phyloP scores from a whole-genome alignment of 305 asterid genomes.

The Solanum hybrid region DNA sequence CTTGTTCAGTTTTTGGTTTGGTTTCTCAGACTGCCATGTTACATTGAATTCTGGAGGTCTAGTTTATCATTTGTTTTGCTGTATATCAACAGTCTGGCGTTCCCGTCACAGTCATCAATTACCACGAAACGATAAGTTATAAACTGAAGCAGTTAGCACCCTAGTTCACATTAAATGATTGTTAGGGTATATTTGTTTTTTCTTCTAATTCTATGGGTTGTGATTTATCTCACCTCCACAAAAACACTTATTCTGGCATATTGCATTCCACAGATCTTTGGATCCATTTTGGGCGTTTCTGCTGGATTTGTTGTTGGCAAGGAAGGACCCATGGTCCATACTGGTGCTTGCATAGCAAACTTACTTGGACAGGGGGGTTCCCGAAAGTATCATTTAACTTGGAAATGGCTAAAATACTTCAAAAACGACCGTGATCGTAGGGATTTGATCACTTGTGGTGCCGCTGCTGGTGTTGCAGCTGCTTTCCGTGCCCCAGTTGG shows the following conservation, averaged over 20 bases:
- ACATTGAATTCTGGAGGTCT: background rate
- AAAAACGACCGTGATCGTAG: slow-evolving; percentile 35
- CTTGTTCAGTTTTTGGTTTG: background rate
- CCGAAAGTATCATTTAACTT: slow-evolving; percentile 79
- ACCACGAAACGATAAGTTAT: background rate
- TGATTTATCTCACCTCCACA: background rate
- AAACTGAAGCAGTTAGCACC: background rate
- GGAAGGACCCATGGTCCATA: slow-evolving; percentile 98
- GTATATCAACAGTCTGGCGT: background rate
- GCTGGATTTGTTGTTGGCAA: slow-evolving; percentile 98
- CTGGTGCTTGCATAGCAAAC: slow-evolving; percentile 95
- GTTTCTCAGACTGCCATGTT: background rate
- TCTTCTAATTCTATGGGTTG: background rate
- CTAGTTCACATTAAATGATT: background rate
- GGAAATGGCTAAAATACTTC: slow-evolving; percentile 88
- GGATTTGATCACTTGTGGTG: slow-evolving; percentile 95
- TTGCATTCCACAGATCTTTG: slow-evolving; percentile 52
- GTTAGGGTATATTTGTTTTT: background rate
- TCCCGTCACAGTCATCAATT: background rate
- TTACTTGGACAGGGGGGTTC: slow-evolving; percentile 98
- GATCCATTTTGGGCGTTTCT: slow-evolving; percentile 89
- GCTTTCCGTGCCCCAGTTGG: slow-evolving; percentile 99
- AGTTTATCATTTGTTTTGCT: background rate
- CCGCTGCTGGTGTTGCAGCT: slow-evolving; percentile 99
- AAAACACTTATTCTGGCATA: background rate